Evolutionary conservation across 441 rosid genomes (phyloP).

Genomic region (Rhodomyrtus psidioides): DNA sequence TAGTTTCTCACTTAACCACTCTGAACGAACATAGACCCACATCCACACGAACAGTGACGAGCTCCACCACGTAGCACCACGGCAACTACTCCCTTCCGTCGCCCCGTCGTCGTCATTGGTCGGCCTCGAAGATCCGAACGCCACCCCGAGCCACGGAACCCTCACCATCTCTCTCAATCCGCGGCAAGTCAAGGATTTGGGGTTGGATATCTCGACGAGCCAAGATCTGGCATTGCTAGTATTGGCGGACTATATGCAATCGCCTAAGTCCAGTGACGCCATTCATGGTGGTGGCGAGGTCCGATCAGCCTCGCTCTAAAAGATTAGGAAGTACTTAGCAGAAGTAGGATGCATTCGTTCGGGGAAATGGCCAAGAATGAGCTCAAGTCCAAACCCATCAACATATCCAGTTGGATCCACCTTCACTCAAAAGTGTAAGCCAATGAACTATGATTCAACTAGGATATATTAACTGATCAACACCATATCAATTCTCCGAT

Average conservation of each 20-base stretch:
- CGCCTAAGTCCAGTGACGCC: neutral
- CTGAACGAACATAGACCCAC: neutral
- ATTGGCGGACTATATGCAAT: neutral
- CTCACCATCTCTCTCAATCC: neutral
- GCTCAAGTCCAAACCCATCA: too few relatives aligned
- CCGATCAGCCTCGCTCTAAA: too few relatives aligned
- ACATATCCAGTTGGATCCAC: too few relatives aligned
- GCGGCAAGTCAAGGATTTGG: neutral
- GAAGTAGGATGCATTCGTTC: too few relatives aligned
- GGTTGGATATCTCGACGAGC: neutral
- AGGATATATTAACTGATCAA: too few relatives aligned
- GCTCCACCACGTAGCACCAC: neutral
- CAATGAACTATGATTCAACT: too few relatives aligned
- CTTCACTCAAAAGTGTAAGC: too few relatives aligned
- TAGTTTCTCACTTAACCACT: neutral
- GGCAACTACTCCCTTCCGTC: neutral
- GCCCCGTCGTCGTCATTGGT: neutral
- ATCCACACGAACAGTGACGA: neutral
- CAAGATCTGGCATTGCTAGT: neutral
- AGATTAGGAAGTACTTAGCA: too few relatives aligned
- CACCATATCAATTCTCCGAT: too few relatives aligned
- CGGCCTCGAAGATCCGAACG: neutral
- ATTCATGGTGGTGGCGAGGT: neutral
- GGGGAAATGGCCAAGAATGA: too few relatives aligned
- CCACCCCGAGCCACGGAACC: neutral